phyloP scores from a whole-genome alignment of 2,329 filamentous ascomycete genomes.

The Aciculosporium take region DNA sequence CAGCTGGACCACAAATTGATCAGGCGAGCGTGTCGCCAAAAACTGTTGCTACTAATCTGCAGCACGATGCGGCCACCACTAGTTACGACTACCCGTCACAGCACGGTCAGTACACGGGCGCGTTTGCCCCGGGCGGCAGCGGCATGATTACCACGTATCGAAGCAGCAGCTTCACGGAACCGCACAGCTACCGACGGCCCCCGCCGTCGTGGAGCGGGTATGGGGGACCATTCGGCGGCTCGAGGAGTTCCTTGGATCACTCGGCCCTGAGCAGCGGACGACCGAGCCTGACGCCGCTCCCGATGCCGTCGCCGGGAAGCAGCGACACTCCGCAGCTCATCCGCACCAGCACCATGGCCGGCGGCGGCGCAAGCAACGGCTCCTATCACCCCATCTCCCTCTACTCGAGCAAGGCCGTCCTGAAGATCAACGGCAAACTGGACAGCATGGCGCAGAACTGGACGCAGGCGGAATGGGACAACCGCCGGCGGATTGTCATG shows the following conservation, averaged over 20 bases:
- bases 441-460: constrained; percentile 72
- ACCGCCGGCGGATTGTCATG: constrained; percentile 70
- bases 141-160: constrained; percentile 44
- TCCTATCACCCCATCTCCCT: constrained; percentile 67
- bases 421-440: constrained; percentile 78
- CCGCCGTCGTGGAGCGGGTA: constrained; percentile 29
- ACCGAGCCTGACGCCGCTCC: constrained; percentile 32
- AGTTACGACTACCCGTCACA: constrained; percentile 32
- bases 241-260: constrained; percentile 29
- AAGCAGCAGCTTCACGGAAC: constrained; percentile 35
- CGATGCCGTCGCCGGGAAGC: constrained; percentile 28
- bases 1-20: constrained; percentile 23
- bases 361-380: constrained; percentile 21
- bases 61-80: constrained; percentile 27
- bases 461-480: constrained; percentile 66
- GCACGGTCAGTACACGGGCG: constrained; percentile 23
- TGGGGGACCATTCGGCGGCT: constrained; percentile 24
- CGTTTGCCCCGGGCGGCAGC: constrained; percentile 28
- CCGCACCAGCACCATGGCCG: constrained; percentile 39
- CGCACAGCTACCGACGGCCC: constrained; percentile 28
- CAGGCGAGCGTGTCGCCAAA: constrained; percentile 28
- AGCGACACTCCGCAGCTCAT: constrained; percentile 33
- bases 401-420: constrained; percentile 68
- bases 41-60: constrained; percentile 23
- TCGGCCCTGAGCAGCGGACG: constrained; percentile 26